Evolutionary conservation across 2,329 filamentous ascomycete genomes (phyloP), one percentile per base, ranked within the genome.

Genomic region (Botryotinia convoluta): DNA sequence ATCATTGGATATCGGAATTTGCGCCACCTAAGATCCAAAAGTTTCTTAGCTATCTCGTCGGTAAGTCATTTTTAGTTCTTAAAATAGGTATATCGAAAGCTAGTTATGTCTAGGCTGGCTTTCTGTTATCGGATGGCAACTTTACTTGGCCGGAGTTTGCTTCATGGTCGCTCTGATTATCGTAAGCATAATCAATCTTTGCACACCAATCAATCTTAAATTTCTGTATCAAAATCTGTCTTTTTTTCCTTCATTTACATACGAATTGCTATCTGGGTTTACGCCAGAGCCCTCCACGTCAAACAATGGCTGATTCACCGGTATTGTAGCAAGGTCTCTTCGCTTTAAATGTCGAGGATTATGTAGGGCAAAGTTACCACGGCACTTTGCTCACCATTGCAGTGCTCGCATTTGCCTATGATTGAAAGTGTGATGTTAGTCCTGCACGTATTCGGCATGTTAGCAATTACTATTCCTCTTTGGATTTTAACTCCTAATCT

Each of bases 1-100:
- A 88, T 74, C 86, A 87, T 76, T 88, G 86, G 86, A 86, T 87
- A 0, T 86, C 84, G 0, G 85, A 87, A 65, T 86, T 88, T 72
- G 83, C 86, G 0, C 84, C 86, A 0, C 80, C 78, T 0, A 79
- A 79, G 48, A 81, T 83, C 60, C 86, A 88, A 75, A 87, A 85
- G 73, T 84, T 86, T 48, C 80, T 89, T 2, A 87, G 86, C 74
- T 90, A 89, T 76, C 78, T 86, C 18, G 84, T 84, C 18, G 85
- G 84, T 82, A 45, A 45, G 44, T 22, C 44, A 45, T 22, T 22
- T 45, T 45, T 45, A 22, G 1, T 45, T 22, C 7, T 45, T 8
- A 22, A 22, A 22, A 22, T 45, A 9, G 44, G 44, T 9, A 45
- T 8, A 45, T 45, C 44, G 20, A 20, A 45, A 45, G 18, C 18